Evolutionary conservation across 345 rosid species (phyloP), one percentile per base, ranked within the genome.

Genomic region (Heritiera littoralis): DNA sequence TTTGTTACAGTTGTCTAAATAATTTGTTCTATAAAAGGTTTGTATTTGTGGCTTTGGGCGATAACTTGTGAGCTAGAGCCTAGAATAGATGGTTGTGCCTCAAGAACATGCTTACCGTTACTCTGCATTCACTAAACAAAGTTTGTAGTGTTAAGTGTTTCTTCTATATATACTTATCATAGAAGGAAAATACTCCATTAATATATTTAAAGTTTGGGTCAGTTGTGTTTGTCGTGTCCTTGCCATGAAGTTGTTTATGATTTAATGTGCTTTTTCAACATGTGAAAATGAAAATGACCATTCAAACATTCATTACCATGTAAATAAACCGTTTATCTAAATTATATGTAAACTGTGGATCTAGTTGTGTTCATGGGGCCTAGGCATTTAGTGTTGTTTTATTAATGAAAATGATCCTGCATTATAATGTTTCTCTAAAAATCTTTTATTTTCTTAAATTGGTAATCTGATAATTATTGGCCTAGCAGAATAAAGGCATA

Each of bases 81-180:
- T 43, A 68, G 28, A 17, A 68, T 41, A 18, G 52, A 41, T 52
- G 75, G 1, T 52, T 72, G 60, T 72, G 46, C 10, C 45, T 52
- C 40, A 15, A 52, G 48, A 17, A 38, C 41, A 40, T 54, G 45
- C 76, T 56, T 54, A 17, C 64, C 48, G 18, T 55, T 20, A 43
- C 63, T 56, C 63, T 58, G 48, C 17, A 18, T 9, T 30, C 48
- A 55, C 45, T 9, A 11, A n/a, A 6, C 64, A 17, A 38, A 74
- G 32, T 40, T 74, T 74, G 77, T 18, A 17, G 64, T 38, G 76
- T 72, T 18, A 54, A 35, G 9, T 55, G 64, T 51, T n/a, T 73
- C 14, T 35, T 17, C 46, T 9, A 14, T 9, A 55, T 35, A 23
- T 6, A 69, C 74, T 18, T 46, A 10, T 46, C 30, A 69, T 46